These are phyloP conservation scores for Beta corolliflora DNA, from an alignment of 179 eudicot species.

Conservation along the genomic window DNA sequence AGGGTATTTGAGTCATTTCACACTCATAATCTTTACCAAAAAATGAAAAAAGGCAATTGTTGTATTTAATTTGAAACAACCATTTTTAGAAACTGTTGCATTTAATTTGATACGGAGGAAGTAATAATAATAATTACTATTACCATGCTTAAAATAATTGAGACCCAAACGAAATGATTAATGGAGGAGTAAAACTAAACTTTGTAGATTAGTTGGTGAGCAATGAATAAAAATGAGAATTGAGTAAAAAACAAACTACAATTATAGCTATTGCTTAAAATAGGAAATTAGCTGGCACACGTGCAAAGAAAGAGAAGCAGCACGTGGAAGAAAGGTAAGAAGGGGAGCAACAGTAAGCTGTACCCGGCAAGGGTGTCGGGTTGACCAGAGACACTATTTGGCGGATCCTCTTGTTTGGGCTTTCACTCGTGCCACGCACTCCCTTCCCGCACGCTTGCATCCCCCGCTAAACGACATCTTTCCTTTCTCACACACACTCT, in stretches of 20 bases:
- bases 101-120: too few species aligned
- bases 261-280: background rate
- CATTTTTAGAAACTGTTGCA: too few species aligned
- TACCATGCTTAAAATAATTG: conserved; percentile 8
- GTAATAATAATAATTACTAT: too few species aligned
- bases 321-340: conserved; percentile 35
- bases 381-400: conserved; percentile 49
- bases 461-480: conserved; percentile 24
- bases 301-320: conserved; percentile 34
- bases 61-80: too few species aligned
- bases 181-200: background rate
- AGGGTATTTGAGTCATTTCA: too few species aligned
- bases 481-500: too few species aligned
- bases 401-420: conserved; percentile 1
- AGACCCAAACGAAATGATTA: background rate
- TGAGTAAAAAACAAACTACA: background rate
- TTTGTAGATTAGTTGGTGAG: background rate
- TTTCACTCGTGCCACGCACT: background rate
- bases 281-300: conserved; percentile 41
- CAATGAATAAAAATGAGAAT: background rate
- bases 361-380: conserved; percentile 38
- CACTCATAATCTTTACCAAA: too few species aligned
- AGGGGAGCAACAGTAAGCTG: conserved; percentile 31
- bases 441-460: conserved; percentile 30
- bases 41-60: too few species aligned